Conservation (phyloP, 139 green algal species). For the Haematococcus sp. region DNA sequence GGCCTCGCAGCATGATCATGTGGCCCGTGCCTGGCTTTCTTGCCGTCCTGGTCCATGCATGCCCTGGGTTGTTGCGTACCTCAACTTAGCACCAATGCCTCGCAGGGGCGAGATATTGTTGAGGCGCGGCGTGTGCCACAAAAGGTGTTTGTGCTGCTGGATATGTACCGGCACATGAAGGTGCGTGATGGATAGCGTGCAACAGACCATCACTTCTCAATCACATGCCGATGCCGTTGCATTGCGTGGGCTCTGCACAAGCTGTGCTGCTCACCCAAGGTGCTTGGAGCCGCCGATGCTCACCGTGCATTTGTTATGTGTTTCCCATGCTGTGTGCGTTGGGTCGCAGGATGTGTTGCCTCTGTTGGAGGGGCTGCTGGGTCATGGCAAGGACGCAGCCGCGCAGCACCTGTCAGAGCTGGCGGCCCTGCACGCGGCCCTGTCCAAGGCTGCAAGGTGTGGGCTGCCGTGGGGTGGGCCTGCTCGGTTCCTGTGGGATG, state of each 20-base stretch:
- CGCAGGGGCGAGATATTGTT: no score
- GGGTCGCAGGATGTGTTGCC: conserved; percentile 10
- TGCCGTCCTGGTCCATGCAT: neutral
- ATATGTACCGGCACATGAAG: conserved; percentile 27
- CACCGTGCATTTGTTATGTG: no score
- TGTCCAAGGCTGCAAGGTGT: conserved; percentile 17
- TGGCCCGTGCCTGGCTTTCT: no score
- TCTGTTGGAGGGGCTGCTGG: conserved; percentile 21
- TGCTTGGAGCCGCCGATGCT: no score
- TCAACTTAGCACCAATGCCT: neutral
- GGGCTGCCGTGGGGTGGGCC: neutral
- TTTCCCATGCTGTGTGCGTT: no score
- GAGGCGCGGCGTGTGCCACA: neutral
- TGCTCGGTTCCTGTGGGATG: no score
- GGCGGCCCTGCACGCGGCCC: conserved; percentile 12
- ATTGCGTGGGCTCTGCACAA: neutral
- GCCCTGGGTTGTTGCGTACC: neutral
- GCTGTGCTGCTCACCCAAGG: neutral
- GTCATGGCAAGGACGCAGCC: neutral
- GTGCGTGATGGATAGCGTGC: conserved; percentile 7
- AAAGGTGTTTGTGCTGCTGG: conserved; percentile 34
- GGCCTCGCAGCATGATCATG: no score
- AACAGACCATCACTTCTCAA: no score
- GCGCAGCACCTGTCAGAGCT: conserved; percentile 3
- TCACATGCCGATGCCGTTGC: neutral